Conservation (phyloP, 1,139 yeast species). For the Nadsonia starkeyi-henricii region DNA sequence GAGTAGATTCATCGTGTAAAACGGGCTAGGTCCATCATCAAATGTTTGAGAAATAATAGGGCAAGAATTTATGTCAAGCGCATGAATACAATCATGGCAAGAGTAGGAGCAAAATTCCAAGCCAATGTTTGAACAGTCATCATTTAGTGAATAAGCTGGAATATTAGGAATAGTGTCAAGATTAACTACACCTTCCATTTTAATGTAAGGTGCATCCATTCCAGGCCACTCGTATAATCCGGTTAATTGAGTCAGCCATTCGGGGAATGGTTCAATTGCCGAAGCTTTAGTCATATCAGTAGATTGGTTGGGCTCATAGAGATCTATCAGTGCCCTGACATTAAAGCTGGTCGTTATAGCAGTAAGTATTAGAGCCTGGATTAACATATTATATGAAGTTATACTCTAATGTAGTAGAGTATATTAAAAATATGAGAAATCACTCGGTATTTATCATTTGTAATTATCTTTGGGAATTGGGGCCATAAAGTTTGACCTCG, state of each 20-base stretch:
- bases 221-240: conserved; percentile 75
- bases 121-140: conserved; percentile 39
- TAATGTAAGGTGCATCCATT: conserved; percentile 72
- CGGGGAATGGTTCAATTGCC: conserved; percentile 35
- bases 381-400: too few relatives aligned
- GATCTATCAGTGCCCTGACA: neutral
- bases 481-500: too few relatives aligned
- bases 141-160: conserved; percentile 37
- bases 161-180: conserved; percentile 35
- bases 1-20: conserved; percentile 45
- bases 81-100: conserved; percentile 65
- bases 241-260: conserved; percentile 65
- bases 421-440: too few relatives aligned
- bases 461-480: too few relatives aligned
- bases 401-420: too few relatives aligned
- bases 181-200: conserved; percentile 50
- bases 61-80: conserved; percentile 68
- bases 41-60: conserved; percentile 65
- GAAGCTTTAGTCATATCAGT: neutral
- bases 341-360: too few relatives aligned
- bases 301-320: neutral
- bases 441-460: too few relatives aligned
- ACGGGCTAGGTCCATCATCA: conserved; percentile 84
- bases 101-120: conserved; percentile 65
- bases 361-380: too few relatives aligned